phyloP scores from a whole-genome alignment of 164 flowering plant species.

The Euptelea pleiosperma region DNA sequence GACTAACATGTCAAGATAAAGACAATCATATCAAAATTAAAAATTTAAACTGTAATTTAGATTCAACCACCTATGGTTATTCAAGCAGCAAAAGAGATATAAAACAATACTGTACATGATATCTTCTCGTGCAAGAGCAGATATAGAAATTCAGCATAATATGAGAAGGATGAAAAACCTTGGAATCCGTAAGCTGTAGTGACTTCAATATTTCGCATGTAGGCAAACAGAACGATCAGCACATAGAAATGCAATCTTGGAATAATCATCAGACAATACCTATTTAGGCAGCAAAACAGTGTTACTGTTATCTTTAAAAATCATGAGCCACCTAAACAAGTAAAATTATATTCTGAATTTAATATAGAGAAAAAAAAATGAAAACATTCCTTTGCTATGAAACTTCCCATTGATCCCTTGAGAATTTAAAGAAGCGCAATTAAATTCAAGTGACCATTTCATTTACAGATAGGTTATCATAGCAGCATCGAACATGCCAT shows the following conservation, averaged over 20 bases:
- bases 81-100: neutral
- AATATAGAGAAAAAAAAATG: neutral
- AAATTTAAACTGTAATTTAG: too few species aligned
- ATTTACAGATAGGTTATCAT: neutral
- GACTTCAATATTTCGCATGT: constrained; percentile 96
- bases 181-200: constrained; percentile 79
- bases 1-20: too few species aligned
- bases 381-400: too few species aligned
- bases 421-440: neutral
- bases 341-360: neutral
- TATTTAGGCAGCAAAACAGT: constrained; percentile 25
- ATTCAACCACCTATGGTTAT: neutral
- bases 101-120: too few species aligned
- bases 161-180: constrained; percentile 41
- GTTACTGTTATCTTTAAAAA: neutral
- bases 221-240: constrained; percentile 84
- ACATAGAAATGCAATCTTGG: constrained; percentile 91
- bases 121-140: too few species aligned
- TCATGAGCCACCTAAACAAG: neutral
- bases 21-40: too few species aligned
- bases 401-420: too few species aligned
- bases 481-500: too few species aligned
- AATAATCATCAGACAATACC: constrained; percentile 80
- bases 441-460: neutral
- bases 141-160: neutral